These are phyloP conservation scores for Sphagnum tenellum DNA, from an alignment of 225 moss, liverwort and hornwort species.

Conservation along the genomic window DNA sequence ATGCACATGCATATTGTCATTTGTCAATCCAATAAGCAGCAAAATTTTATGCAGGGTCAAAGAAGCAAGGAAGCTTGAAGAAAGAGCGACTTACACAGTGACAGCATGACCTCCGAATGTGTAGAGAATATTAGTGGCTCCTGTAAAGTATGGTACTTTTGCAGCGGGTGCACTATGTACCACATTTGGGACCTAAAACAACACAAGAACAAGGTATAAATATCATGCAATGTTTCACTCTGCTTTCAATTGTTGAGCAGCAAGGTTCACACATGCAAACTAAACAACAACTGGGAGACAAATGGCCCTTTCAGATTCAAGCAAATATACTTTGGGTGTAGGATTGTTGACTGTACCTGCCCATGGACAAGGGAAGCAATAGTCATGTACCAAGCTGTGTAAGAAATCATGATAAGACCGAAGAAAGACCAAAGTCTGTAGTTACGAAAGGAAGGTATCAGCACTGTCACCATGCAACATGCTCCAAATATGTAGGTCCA, in stretches of 20 bases:
- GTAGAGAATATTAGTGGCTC: constrained; percentile 65
- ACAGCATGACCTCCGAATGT: constrained; percentile 62
- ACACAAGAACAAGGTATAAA: no score
- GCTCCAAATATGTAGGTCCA: constrained; percentile 52
- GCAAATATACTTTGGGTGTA: no score
- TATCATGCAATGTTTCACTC: no score
- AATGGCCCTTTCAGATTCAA: no score
- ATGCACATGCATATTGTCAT: no score
- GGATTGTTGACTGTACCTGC: constrained; percentile 23
- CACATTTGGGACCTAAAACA: no score
- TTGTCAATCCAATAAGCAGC: no score
- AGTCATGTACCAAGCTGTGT: constrained; percentile 38
- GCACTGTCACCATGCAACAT: constrained; percentile 45
- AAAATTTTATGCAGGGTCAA: no score
- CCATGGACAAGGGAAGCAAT: constrained; percentile 24
- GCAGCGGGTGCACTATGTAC: constrained; percentile 27
- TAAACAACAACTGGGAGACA: no score
- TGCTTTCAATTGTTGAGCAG: no score
- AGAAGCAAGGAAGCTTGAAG: no score
- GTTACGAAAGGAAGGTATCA: constrained; percentile 44
- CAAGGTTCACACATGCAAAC: no score
- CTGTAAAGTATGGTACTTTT: constrained; percentile 47
- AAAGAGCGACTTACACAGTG: constrained; percentile 26
- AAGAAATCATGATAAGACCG: constrained; percentile 42
- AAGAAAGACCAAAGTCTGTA: constrained; percentile 35